Conservation (phyloP, 78 protist species). For the slime mould (Dictyostelium discoideum) region dicty_2.7 NC_007089.4:1727501-1728000, state of each 20-base stretch:
- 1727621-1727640: not conserved
- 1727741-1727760: conserved; percentile 80
- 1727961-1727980: conserved; percentile 85
- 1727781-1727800: conserved; percentile 74
- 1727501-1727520: not conserved
- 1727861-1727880: too few species aligned
- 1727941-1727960: conserved; percentile 74
- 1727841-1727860: not conserved
- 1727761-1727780: conserved; percentile 79
- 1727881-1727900: conserved; percentile 49
- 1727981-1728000: conserved; percentile 37
- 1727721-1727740: conserved; percentile 61
- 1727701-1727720: not conserved
- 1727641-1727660: not conserved
- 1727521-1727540: not conserved
- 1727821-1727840: conserved; percentile 19
- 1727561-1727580: not conserved
- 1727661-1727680: not conserved
- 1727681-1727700: not conserved
- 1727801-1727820: conserved; percentile 75
- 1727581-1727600: not conserved
- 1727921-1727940: conserved; percentile 79
- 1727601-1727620: not conserved
- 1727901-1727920: conserved; percentile 80
- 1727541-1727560: not conserved